phyloP scores from a whole-genome alignment of 768 basidiomycete species.

The Termitomyces sp. region DNA sequence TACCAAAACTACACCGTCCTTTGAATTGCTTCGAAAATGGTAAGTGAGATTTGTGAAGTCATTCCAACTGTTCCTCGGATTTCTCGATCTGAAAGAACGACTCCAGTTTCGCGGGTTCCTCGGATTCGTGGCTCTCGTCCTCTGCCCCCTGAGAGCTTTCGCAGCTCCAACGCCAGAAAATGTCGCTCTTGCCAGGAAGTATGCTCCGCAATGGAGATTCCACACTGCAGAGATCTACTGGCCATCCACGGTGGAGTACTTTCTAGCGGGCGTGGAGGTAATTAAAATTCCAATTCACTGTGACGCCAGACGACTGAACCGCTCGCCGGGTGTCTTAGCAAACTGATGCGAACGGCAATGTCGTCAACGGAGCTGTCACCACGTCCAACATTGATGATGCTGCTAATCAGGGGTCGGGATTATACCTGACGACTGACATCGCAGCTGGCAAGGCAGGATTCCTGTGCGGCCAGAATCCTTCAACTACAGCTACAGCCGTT shows the following conservation, averaged over 20 bases:
- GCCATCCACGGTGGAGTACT: conserved; percentile 14
- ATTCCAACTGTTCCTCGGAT: no score
- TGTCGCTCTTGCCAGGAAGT: conserved; percentile 12
- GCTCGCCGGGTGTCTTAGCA: background rate
- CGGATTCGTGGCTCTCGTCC: conserved; percentile 2
- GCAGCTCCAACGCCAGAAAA: conserved; percentile 11
- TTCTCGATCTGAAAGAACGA: no score
- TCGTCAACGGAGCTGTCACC: conserved; percentile 7
- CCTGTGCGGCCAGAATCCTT: conserved; percentile 14
- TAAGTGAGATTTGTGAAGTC: no score
- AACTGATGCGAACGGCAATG: conserved; percentile 8
- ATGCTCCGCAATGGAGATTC: conserved; percentile 14
- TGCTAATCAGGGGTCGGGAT: conserved; percentile 4
- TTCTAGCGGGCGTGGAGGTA: conserved; percentile 13
- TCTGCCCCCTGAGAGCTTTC: background rate
- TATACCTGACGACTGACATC: conserved; percentile 13
- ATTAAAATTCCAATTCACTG: background rate
- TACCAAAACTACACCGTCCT: no score
- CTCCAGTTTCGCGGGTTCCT: background rate
- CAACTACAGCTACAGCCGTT: conserved; percentile 3
- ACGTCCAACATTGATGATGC: conserved; percentile 8
- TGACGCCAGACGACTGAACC: background rate
- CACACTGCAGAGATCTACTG: conserved; percentile 14
- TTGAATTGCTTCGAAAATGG: no score
- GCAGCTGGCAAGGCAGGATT: conserved; percentile 9